phyloP scores from a whole-genome alignment of 73 alveolate species.

The Symbiodinium natans region DNA sequence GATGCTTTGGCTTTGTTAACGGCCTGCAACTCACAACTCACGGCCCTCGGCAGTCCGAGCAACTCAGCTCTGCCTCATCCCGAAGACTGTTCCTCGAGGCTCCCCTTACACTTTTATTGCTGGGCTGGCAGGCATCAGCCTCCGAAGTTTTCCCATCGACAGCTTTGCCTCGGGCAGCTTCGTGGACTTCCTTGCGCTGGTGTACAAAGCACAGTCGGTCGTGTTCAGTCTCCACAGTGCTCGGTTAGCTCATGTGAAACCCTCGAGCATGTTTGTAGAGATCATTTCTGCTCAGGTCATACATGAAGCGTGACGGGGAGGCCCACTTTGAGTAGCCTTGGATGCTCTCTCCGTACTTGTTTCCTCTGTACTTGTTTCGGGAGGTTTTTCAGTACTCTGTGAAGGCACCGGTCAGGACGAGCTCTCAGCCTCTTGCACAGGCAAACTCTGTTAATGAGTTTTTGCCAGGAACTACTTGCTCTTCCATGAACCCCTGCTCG shows the following conservation, averaged over 20 bases:
- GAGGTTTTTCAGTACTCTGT: constrained; percentile 68
- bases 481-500: constrained; percentile 62
- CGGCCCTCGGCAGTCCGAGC: no score
- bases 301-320: constrained; percentile 85
- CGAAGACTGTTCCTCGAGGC: not conserved
- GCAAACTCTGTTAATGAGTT: not conserved
- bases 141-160: constrained; percentile 62
- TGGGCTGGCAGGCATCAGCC: constrained; percentile 71
- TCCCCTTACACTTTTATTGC: no score
- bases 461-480: constrained; percentile 46
- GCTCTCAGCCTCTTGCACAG: not conserved
- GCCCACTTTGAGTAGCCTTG: not conserved
- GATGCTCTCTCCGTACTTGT: no score
- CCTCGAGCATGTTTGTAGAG: no score
- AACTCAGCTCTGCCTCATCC: not conserved
- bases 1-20: no score
- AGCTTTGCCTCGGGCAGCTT: constrained; percentile 44
- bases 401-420: constrained; percentile 66
- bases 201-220: no score
- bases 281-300: constrained; percentile 50
- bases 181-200: constrained; percentile 54
- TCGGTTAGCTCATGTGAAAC: no score
- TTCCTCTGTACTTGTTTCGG: not conserved
- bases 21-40: no score
- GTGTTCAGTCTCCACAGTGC: no score